Evolutionary conservation across 352 stramenopile species (phyloP), one percentile per base, ranked within the genome.

Genomic region (Globisporangium paroecandrum): DNA sequence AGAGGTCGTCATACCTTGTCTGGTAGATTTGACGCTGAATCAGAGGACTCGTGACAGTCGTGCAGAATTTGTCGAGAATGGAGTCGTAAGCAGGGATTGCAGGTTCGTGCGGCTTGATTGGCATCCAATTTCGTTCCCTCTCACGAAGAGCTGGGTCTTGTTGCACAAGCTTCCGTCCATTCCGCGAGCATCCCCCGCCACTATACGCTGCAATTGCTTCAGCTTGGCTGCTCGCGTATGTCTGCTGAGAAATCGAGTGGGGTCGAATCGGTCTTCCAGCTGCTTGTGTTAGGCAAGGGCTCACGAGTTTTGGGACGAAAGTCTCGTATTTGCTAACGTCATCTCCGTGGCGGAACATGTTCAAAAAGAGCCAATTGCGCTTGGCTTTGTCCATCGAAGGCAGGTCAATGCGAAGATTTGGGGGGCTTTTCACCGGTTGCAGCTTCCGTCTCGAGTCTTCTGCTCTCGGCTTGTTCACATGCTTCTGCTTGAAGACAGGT

Each of bases 1-100:
- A 90, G 38, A 93, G 68, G 68, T 93, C 83, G 47, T 73, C 62
- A 8, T 79, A 64, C 6, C 81, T 65, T 0, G 85, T 86, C 36
- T 85, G 74, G 64, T 93, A 93, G 58, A 93, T 93, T 24, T 88
- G 85, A 0, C 85, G 82, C 65, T 93, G 85, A n/a, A 91, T 73
- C 46, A 82, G 47, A 2, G 85, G 85, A 29, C 77, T 89, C n/a
- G 85, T 92, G 13, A 93, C 83, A 0, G 81, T 89, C 12, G 81
- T 84, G 72, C 85, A 92, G 57, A 84, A 88, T 68, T 89, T 91
- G 73, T 93, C 85, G 15, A 93, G 61, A 43, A 93, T 93, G 27
- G 85, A 90, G 62, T 93, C 83, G 43, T 93, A 93, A 12, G 64
- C 7, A 5, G 85, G 83, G 8, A 92, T 86, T 6, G 77, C 65